These are phyloP conservation scores for Colletotrichum spinosum DNA, from an alignment of 2,329 filamentous ascomycete species.

Conservation along the genomic window DNA sequence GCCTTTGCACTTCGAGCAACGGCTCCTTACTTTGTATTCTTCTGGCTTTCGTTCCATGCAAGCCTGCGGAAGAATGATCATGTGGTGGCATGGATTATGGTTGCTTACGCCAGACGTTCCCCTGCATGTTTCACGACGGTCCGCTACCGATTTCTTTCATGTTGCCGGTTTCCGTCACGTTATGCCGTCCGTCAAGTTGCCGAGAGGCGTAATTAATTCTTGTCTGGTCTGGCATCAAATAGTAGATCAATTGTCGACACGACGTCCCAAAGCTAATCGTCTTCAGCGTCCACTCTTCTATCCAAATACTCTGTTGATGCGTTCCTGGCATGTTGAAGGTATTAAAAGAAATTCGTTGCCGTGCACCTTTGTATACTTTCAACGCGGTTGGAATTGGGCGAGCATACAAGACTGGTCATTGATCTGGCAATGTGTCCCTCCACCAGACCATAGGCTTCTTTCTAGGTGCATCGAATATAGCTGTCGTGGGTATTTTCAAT, in stretches of 20 bases:
- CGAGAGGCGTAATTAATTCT: neutral
- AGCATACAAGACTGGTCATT: neutral
- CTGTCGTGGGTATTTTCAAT: neutral
- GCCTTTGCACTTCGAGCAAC: slow-evolving; percentile 23
- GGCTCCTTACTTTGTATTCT: slow-evolving; percentile 14
- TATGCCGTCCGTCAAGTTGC: neutral
- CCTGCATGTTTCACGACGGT: slow-evolving; percentile 22
- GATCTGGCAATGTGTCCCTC: neutral
- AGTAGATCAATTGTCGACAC: too few species aligned
- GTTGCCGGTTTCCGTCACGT: slow-evolving; percentile 2
- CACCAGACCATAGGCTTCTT: neutral
- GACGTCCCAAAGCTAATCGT: too few species aligned
- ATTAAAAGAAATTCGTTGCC: too few species aligned
- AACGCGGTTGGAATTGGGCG: too few species aligned
- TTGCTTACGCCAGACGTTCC: slow-evolving; percentile 9
- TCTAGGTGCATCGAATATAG: neutral
- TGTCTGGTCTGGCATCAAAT: neutral
- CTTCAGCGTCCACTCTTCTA: too few species aligned
- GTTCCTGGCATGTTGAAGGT: too few species aligned
- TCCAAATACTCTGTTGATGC: too few species aligned
- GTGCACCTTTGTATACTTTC: too few species aligned
- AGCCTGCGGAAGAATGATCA: slow-evolving; percentile 16
- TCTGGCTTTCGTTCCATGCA: neutral
- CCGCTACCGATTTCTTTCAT: neutral
- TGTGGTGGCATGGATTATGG: slow-evolving; percentile 25